These are phyloP conservation scores for Silene noctiflora DNA, from an alignment of 179 eudicot species.

Conservation along the genomic window DNA sequence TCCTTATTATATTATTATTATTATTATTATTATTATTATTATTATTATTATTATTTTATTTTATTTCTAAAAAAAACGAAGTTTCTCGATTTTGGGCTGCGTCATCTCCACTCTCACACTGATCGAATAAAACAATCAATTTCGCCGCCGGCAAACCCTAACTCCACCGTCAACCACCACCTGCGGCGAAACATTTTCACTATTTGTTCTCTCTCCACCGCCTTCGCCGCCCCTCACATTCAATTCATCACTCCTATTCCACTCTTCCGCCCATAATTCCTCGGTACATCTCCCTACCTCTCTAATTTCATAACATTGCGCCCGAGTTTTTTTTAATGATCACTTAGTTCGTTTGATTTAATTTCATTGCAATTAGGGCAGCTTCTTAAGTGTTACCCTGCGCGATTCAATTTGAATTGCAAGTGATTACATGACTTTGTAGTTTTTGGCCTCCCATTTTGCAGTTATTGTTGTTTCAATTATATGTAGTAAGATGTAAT, in stretches of 20 bases:
- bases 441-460: background rate
- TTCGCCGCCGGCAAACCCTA: slow-evolving; percentile 24
- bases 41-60: no score
- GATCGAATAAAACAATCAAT: background rate
- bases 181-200: no score
- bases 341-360: background rate
- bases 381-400: background rate
- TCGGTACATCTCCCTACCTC: slow-evolving; percentile 1
- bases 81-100: no score
- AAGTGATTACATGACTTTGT: background rate
- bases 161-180: background rate
- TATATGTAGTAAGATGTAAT: background rate
- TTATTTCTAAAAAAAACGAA: no score
- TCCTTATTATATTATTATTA: no score
- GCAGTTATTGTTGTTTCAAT: background rate
- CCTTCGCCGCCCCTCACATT: no score
- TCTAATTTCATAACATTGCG: background rate
- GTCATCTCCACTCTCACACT: no score
- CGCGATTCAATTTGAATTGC: background rate
- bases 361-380: background rate
- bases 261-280: background rate
- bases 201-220: no score
- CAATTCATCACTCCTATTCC: background rate
- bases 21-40: no score
- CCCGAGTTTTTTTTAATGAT: no score